Percentiles rank a stretch among this genome's conserved stretches.
Evolutionary conservation across 164 flowering plant species (phyloP).

Genomic region (Liquidambar formosana): DNA sequence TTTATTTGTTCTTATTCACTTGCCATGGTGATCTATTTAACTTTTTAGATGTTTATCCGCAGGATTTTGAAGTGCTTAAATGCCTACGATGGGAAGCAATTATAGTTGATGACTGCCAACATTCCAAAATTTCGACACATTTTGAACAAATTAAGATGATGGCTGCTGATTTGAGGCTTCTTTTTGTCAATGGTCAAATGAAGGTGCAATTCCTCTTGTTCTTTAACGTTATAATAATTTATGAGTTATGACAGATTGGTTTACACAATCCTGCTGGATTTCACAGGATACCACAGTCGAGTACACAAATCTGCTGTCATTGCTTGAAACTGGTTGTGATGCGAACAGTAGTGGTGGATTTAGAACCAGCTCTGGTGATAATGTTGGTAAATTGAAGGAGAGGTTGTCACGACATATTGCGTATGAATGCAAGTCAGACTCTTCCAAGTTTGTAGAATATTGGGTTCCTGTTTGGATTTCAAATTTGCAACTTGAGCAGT

Average conservation of each 20-base stretch:
- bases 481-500: conserved; percentile 83
- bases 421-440: conserved; percentile 41
- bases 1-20: neutral
- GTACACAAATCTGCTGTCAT: conserved; percentile 44
- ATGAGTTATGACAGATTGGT: neutral
- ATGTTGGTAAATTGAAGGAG: conserved; percentile 47
- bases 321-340: conserved; percentile 40
- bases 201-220: conserved; percentile 39
- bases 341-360: conserved; percentile 2
- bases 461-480: conserved; percentile 90
- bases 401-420: conserved; percentile 39
- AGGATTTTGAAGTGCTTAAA: conserved; percentile 61
- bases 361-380: conserved; percentile 27
- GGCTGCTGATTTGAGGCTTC: conserved; percentile 43
- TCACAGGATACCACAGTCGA: conserved; percentile 58
- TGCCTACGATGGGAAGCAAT: conserved; percentile 62
- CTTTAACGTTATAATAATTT: neutral
- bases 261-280: conserved; percentile 5
- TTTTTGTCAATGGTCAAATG: conserved; percentile 44
- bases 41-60: conserved; percentile 20
- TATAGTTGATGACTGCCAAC: conserved; percentile 65
- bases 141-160: conserved; percentile 48
- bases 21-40: neutral
- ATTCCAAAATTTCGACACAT: conserved; percentile 27
- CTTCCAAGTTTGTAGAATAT: conserved; percentile 69